Evolutionary conservation across 768 basidiomycete species (phyloP).

Genomic region (Tylopilus sp.): DNA sequence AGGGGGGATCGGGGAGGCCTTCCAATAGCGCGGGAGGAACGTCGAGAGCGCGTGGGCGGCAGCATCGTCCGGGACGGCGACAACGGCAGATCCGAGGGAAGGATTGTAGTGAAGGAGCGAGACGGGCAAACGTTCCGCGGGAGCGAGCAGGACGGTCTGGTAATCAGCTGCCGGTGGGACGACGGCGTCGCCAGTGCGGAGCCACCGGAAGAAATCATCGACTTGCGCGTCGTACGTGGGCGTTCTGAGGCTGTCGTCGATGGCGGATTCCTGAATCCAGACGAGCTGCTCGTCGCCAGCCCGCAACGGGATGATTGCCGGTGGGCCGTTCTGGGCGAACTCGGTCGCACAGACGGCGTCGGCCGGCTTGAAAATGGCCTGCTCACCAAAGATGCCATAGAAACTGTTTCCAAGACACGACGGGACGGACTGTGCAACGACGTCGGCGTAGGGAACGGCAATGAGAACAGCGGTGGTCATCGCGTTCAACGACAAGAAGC

Average conservation of each 20-base stretch:
- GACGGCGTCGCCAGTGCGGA: constrained; percentile 20
- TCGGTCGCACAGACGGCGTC: constrained; percentile 38
- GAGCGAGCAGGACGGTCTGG: constrained; percentile 20
- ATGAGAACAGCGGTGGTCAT: constrained; percentile 17
- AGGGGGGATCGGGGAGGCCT: constrained; percentile 57
- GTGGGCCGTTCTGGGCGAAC: neutral
- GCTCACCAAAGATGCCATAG: constrained; percentile 54
- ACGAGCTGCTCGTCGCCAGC: constrained; percentile 42
- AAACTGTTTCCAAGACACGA: constrained; percentile 49
- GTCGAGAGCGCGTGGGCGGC: constrained; percentile 51
- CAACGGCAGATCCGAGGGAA: constrained; percentile 39
- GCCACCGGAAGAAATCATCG: constrained; percentile 34
- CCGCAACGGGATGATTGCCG: constrained; percentile 21
- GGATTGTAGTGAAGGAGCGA: constrained; percentile 42
- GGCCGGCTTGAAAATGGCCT: constrained; percentile 46
- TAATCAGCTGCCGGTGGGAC: constrained; percentile 4
- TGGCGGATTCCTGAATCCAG: constrained; percentile 56
- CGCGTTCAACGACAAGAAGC: neutral
- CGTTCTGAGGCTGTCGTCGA: constrained; percentile 45
- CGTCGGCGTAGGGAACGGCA: constrained; percentile 19
- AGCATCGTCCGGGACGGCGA: constrained; percentile 42
- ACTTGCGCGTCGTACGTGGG: constrained; percentile 33
- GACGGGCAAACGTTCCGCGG: constrained; percentile 11
- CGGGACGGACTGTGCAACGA: constrained; percentile 16
- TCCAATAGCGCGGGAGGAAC: constrained; percentile 72